Base-by-base conservation (phyloP, 306 rosid species). In the Luffa acutangula region DNA sequence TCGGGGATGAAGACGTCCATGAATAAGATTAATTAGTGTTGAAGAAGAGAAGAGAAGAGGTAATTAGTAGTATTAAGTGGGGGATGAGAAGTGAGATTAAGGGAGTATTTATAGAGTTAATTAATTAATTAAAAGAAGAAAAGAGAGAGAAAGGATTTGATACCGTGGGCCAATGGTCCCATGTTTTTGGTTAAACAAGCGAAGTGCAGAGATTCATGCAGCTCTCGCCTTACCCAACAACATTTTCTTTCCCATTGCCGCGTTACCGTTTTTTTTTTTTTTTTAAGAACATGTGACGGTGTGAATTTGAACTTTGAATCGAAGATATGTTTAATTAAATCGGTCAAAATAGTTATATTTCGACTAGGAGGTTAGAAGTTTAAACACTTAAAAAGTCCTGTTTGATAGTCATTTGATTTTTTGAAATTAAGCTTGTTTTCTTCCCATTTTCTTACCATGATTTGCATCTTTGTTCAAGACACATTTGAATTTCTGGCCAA, bases 1-100 rank as follows among this genome's bases (percentile, higher is more conserved):
- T 90, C 91, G 0, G 91, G 75, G 79, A 92, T 90, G 58, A 90
- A 92, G 8, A 92, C 88, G 72, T 92, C 93, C 97, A 89, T 92
- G 25, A 34, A 1, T 5, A 48, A 48, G 31, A 25, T 34, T 7
- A 39, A 39, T 58, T n/a, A n/a, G 65, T 21, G 34, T 51, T 14
- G 15, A 15, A 51, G 14, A 49, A 51, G 57, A 52, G 31, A 20
- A 31, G 31, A 10, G 42, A 9, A 62, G 18, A 3, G 10, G 46
- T 25, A 2, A 65, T 34, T 25, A 25, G 31, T 25, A 25, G 31
- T 25, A 25, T 25, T 65, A 34, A 60, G 34, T 7, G 75, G 20
- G 9, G 14, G 51, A 25, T 67, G 48, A 5, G 25, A 72, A 43
- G 41, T 78, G 81, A 6, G 62, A 43, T 42, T 17, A 62, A 49